Evolutionary conservation across 306 rosid genomes (phyloP).

Genomic region (Vachellia collinsii): DNA sequence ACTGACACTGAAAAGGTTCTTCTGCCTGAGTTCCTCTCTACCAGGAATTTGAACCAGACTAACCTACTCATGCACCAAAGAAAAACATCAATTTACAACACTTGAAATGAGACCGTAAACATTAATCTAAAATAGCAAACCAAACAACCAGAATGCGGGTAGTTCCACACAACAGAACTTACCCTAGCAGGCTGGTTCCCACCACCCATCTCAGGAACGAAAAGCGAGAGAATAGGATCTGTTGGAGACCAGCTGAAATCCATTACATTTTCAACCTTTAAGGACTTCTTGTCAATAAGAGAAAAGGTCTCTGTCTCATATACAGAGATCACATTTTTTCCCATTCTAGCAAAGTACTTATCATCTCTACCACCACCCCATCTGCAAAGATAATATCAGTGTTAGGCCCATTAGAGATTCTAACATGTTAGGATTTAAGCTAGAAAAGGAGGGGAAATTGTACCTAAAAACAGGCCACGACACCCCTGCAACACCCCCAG

Average conservation of each 20-base stretch:
- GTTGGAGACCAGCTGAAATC: slow-evolving; percentile 95
- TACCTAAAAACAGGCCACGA: slow-evolving; percentile 96
- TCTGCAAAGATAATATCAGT: slow-evolving; percentile 48
- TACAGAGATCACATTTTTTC: slow-evolving; percentile 76
- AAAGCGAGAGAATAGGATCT: slow-evolving; percentile 84
- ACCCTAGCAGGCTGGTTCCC: slow-evolving; percentile 98
- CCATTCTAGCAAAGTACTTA: slow-evolving; percentile 87
- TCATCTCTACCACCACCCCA: slow-evolving; percentile 90
- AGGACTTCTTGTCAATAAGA: slow-evolving; percentile 83
- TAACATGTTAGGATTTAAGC: background rate
- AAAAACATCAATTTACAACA: slow-evolving; percentile 13
- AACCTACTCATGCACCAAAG: slow-evolving; percentile 53
- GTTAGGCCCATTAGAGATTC: background rate
- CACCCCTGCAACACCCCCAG: slow-evolving; percentile 77
- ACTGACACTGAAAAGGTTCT: slow-evolving; percentile 79
- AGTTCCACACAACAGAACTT: slow-evolving; percentile 25
- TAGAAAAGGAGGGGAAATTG: background rate
- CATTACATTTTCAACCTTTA: slow-evolving; percentile 86
- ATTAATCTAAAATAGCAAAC: background rate
- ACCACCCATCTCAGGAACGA: slow-evolving; percentile 93
- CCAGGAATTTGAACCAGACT: slow-evolving; percentile 86
- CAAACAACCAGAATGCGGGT: slow-evolving; percentile 3
- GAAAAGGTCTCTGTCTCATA: slow-evolving; percentile 89
- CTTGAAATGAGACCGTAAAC: background rate
- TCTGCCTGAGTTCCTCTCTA: slow-evolving; percentile 81